phyloP scores from a whole-genome alignment of 2,329 filamentous ascomycete genomes.

The Blumeria graminis region DNA sequence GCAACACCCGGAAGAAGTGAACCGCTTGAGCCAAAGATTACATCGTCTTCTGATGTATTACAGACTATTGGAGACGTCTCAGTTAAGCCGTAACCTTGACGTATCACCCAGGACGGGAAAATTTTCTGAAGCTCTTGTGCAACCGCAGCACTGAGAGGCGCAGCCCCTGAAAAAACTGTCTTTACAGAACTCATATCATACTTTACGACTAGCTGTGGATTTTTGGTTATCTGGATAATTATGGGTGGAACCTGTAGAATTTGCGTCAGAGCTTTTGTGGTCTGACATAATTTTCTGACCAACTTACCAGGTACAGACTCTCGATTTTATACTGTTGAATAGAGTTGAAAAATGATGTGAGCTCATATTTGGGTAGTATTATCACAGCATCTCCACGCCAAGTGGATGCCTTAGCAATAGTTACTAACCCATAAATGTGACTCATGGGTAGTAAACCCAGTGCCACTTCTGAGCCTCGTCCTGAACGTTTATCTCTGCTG shows the following conservation, averaged over 20 bases:
- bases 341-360: slow-evolving; percentile 34
- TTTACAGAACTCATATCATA: slow-evolving; percentile 49
- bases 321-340: slow-evolving; percentile 47
- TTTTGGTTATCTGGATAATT: slow-evolving; percentile 51
- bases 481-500: slow-evolving; percentile 28
- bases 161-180: slow-evolving; percentile 48
- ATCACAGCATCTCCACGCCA: slow-evolving; percentile 53
- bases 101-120: slow-evolving; percentile 38
- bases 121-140: slow-evolving; percentile 34
- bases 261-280: not conserved
- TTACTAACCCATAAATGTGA: slow-evolving; percentile 58
- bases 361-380: slow-evolving; percentile 52
- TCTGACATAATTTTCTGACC: not conserved
- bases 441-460: slow-evolving; percentile 70
- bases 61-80: slow-evolving; percentile 51
- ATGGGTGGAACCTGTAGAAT: slow-evolving; percentile 48
- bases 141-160: slow-evolving; percentile 52
- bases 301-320: slow-evolving; percentile 36
- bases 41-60: slow-evolving; percentile 33
- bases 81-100: slow-evolving; percentile 58
- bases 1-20: slow-evolving; percentile 39
- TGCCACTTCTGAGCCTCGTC: slow-evolving; percentile 6
- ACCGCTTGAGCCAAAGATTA: slow-evolving; percentile 48
- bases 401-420: slow-evolving; percentile 38
- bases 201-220: slow-evolving; percentile 31